Percentiles rank a stretch among this genome's conserved stretches.
Conservation (phyloP, 2,329 filamentous ascomycete genomes). For the Penicillium brasilianum region DNA sequence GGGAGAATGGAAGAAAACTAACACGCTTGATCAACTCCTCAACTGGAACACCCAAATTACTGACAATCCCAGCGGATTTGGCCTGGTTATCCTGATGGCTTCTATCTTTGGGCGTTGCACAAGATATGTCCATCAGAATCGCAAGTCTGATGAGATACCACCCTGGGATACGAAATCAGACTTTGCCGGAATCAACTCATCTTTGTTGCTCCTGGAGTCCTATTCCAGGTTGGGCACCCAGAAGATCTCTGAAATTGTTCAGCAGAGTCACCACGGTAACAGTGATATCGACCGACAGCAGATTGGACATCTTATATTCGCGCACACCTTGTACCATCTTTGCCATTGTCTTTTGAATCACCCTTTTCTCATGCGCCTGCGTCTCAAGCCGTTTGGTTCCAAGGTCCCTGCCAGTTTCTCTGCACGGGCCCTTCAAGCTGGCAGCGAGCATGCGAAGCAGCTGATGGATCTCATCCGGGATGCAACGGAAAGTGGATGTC, state of each 20-base stretch:
- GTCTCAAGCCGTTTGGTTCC: constrained; percentile 30
- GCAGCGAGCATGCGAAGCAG: constrained; percentile 37
- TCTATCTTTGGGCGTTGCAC: constrained; percentile 42
- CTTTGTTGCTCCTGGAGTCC: constrained; percentile 39
- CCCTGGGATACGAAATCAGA: constrained; percentile 46
- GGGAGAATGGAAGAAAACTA: constrained; percentile 27
- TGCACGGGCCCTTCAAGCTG: constrained; percentile 31
- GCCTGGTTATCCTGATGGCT: constrained; percentile 39
- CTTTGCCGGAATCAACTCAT: constrained; percentile 40
- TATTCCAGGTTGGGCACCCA: constrained; percentile 32
- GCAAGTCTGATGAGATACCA: constrained; percentile 29
- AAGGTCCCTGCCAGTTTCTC: constrained; percentile 41
- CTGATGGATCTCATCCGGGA: constrained; percentile 35
- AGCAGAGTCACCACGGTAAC: background rate
- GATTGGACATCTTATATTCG: constrained; percentile 37
- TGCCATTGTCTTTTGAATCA: constrained; percentile 46
- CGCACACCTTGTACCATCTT: constrained; percentile 42
- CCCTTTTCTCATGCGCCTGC: constrained; percentile 39
- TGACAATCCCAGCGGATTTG: constrained; percentile 32
- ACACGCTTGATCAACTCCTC: constrained; percentile 29
- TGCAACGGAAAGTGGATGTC: constrained; percentile 26
- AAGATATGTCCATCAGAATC: constrained; percentile 35
- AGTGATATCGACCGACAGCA: constrained; percentile 27
- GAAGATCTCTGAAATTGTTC: constrained; percentile 25
- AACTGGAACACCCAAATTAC: constrained; percentile 27